phyloP scores from a whole-genome alignment of 371 early-diverging fungal genomes.

The Mortierella sp. region DNA sequence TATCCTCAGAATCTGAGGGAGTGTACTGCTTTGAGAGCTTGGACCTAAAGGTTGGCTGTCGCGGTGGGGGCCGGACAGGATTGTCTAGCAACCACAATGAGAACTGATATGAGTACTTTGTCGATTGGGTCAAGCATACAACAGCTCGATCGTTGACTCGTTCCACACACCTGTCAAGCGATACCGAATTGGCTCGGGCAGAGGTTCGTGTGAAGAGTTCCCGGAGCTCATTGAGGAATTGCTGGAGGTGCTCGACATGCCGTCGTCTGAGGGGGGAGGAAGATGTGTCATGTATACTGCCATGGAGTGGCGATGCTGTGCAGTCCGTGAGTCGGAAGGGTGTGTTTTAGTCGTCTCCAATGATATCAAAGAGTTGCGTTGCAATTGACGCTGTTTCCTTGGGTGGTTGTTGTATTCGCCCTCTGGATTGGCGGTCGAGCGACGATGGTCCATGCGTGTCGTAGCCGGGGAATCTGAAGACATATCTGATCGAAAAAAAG shows the following conservation, averaged over 20 bases:
- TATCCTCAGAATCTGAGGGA: conserved; percentile 47
- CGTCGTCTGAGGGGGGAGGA: conserved; percentile 17
- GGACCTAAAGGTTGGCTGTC: conserved; percentile 32
- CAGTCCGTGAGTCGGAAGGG: neutral
- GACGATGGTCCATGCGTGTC: conserved; percentile 24
- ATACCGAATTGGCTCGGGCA: conserved; percentile 7
- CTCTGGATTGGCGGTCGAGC: conserved; percentile 15
- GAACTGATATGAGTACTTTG: neutral
- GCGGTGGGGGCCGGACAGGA: conserved; percentile 21
- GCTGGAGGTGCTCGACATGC: conserved; percentile 4
- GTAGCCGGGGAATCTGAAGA: conserved; percentile 6
- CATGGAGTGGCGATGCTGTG: conserved; percentile 10
- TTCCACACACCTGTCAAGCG: conserved; percentile 20
- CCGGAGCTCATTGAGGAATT: conserved; percentile 19
- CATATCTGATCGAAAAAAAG: conserved; percentile 5
- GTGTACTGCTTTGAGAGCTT: conserved; percentile 53
- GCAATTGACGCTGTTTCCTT: conserved; percentile 19
- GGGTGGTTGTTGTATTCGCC: conserved; percentile 32
- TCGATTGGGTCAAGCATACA: neutral
- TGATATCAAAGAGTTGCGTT: neutral
- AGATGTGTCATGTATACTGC: conserved; percentile 9
- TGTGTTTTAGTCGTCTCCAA: neutral
- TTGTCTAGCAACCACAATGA: conserved; percentile 16
- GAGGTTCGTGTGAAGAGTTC: conserved; percentile 19
- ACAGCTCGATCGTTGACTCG: neutral